Evolutionary conservation across 352 stramenopile species (phyloP), one percentile per base, ranked within the genome.

Genomic region (Pythium folliculosum): DNA sequence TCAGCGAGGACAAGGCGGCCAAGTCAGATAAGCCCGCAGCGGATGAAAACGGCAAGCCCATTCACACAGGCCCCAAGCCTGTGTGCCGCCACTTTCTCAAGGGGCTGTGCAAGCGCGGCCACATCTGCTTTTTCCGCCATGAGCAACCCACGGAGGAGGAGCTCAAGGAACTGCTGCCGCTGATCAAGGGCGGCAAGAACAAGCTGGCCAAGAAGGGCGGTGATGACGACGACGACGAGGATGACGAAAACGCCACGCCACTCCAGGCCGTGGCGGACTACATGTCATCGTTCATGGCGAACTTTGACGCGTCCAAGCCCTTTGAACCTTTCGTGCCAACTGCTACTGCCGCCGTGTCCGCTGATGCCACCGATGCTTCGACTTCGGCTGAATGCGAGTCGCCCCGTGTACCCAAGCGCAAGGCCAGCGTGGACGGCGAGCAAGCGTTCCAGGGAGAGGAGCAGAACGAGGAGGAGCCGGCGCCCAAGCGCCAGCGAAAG

Each of bases 221-320:
- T 22, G 48, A 72, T 1, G 62, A 76, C 12, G 68, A 73, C 1
- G 70, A 80, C 1, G 63, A 72, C 5, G 70, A 75, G 0, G 62
- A 70, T 21, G 50, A 67, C n/a, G 62, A 70, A 7, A 57, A 67
- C 40, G 21, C 53, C 17, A 52, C 71, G 10, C 25, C 67, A 25
- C 55, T 71, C 14, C 37, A 70, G 9, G 70, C 70, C 17, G 43
- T 84, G 13, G 76, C 80, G 1, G 75, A 73, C 6, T 75, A 85
- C 61, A 71, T 79, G 44, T 73, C 72, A 14, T 67, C 50, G 44
- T 88, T 77, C 53, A 77, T 83, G 68, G 35, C 70, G 37, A 72
- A 57, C 40, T 72, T 73, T n/a, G 30, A 50, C 13, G 35, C 44
- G 21, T 57, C 32, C 14, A 50, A 44, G 17, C 40, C 64, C 3